Evolutionary conservation across 306 rosid genomes (phyloP), one percentile per base, ranked within the genome.

Genomic region (Oxytropis ochrocephala): DNA sequence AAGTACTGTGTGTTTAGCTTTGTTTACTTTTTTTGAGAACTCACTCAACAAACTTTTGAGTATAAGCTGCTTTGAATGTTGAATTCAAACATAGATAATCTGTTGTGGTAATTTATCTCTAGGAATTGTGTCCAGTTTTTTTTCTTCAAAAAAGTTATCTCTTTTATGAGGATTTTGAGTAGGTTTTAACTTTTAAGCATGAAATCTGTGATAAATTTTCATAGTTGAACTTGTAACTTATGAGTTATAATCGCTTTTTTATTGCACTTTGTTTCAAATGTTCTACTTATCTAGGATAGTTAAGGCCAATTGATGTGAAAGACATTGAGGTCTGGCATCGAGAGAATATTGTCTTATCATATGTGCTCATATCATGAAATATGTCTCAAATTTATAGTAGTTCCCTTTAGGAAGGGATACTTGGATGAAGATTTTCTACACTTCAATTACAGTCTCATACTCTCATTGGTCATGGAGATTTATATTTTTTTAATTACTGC

Each of bases 401-500:
- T 19, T 38, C 12, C 12, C 49, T 5, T 11, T n/a, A 12, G 47
- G 32, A 44, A 43, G 11, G 13, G n/a, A 76, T 41, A 61, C 11
- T 11, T 19, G 47, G 5, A 8, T 54, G 24, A 17, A 16, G 7
- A n/a, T n/a, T 43, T 63, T 14, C 4, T n/a, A 8, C n/a, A 24
- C 33, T 65, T 44, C 17, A 27, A 24, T 54, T 57, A 1, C 10
- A 10, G 10, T 60, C 47, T 21, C n/a, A n/a, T n/a, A n/a, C n/a
- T n/a, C n/a, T n/a, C 4, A 4, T 30, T 17, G 33, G 35, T 21
- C 10, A 33, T 59, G 9, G 35, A 7, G 18, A 3, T 64, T 21
- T 19, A 19, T 33, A 0, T n/a, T 30, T 24, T 11, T 27, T 61
- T 62, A 2, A 27, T 49, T 46, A 10, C 58, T 77, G 83, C 85